Percentiles rank a stretch among this genome's conserved stretches.
Evolutionary conservation across 2,329 filamentous ascomycete species (phyloP).

Genomic region (Botrytis pseudocinerea): DNA sequence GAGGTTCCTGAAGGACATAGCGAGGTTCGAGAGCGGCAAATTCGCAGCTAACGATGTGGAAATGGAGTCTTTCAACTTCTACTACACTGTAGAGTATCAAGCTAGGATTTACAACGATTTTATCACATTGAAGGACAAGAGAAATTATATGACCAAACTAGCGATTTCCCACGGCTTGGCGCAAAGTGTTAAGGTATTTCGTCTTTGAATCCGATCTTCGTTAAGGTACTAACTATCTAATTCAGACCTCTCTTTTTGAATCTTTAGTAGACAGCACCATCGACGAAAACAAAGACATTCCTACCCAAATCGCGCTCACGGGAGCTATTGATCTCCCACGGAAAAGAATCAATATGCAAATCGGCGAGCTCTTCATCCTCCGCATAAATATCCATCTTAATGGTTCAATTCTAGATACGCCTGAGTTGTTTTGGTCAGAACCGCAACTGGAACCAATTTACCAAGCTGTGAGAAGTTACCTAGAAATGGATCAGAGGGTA

Average conservation of each 20-base stretch:
- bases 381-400: slow-evolving; percentile 98
- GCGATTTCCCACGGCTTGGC: slow-evolving; percentile 94
- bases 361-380: slow-evolving; percentile 95
- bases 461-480: slow-evolving; percentile 88
- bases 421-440: slow-evolving; percentile 98
- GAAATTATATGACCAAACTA: slow-evolving; percentile 97
- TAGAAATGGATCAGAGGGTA: slow-evolving; percentile 98
- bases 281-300: slow-evolving; percentile 88
- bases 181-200: slow-evolving; percentile 82
- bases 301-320: slow-evolving; percentile 86
- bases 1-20: slow-evolving; percentile 87
- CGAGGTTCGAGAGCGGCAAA: slow-evolving; percentile 92
- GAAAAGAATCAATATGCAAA: slow-evolving; percentile 97
- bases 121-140: slow-evolving; percentile 89
- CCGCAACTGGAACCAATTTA: slow-evolving; percentile 96
- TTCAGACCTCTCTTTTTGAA: slow-evolving; percentile 87
- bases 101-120: slow-evolving; percentile 99
- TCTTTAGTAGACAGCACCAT: slow-evolving; percentile 93
- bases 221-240: neutral
- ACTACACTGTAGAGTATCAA: slow-evolving; percentile 97
- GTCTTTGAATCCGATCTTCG: slow-evolving; percentile 21
- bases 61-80: slow-evolving; percentile 98
- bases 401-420: slow-evolving; percentile 92
- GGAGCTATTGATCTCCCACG: slow-evolving; percentile 88
- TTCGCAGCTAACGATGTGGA: slow-evolving; percentile 86